Evolutionary conservation across 108 stramenopile species (phyloP).

Genomic region (Nitzschia sp.): DNA sequence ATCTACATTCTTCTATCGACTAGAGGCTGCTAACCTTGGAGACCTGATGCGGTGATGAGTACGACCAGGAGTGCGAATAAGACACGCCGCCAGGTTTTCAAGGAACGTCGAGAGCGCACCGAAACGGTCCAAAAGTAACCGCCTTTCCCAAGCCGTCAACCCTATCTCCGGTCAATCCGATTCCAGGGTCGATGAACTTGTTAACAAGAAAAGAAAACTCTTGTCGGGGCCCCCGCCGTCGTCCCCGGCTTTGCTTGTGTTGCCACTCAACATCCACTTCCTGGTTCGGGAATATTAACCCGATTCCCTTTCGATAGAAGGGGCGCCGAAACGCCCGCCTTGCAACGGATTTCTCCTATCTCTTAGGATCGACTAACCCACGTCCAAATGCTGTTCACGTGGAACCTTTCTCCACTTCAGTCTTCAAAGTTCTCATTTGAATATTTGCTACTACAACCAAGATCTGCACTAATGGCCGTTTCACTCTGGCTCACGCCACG

Average conservation of each 20-base stretch:
- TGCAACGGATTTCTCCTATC: constrained; percentile 90
- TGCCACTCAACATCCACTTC: constrained; percentile 91
- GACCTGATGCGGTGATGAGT: constrained; percentile 98
- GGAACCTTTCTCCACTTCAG: constrained; percentile 91
- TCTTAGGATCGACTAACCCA: constrained; percentile 92
- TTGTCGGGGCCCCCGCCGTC: constrained; percentile 86
- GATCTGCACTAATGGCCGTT: constrained; percentile 95
- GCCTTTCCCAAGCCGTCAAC: constrained; percentile 85
- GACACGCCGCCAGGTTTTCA: constrained; percentile 88
- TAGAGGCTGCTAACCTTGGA: constrained; percentile 95
- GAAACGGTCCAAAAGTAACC: constrained; percentile 80
- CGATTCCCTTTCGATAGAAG: constrained; percentile 92
- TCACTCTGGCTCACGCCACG: constrained; percentile 90
- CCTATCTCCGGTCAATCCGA: constrained; percentile 90
- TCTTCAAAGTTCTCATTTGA: constrained; percentile 95
- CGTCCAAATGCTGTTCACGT: constrained; percentile 91
- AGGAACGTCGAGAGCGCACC: constrained; percentile 89
- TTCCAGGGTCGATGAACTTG: constrained; percentile 86
- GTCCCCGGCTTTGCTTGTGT: constrained; percentile 90
- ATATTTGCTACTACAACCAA: constrained; percentile 98
- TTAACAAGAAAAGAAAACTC: constrained; percentile 97
- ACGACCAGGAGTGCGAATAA: constrained; percentile 88
- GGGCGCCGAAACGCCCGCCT: constrained; percentile 68
- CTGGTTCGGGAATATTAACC: constrained; percentile 95
- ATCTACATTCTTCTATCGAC: constrained; percentile 98